Conservation (phyloP, 2,329 filamentous ascomycete species). For the Mariannaea sp. region DNA sequence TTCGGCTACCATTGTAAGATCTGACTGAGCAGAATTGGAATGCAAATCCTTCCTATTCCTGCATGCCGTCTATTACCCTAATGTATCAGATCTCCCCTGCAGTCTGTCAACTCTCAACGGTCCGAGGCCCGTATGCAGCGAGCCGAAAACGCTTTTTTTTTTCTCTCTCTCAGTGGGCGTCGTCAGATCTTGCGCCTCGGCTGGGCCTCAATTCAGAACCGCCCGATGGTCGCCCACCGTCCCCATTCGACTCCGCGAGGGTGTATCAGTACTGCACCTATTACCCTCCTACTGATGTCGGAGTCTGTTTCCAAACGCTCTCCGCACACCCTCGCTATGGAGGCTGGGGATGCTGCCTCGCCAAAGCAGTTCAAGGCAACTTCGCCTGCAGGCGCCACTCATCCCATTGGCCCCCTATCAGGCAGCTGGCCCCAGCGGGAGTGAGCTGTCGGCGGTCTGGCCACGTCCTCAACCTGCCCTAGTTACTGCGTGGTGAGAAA, state of each 20-base stretch:
- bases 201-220: conserved; percentile 15
- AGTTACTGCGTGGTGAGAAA: conserved; percentile 4
- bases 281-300: not conserved
- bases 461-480: conserved; percentile 1
- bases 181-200: conserved; percentile 15
- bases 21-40: conserved; percentile 23
- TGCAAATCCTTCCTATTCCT: conserved; percentile 31
- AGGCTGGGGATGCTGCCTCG: conserved; percentile 3
- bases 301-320: conserved; percentile 1
- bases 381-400: conserved; percentile 17
- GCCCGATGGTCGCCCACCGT: conserved; percentile 18
- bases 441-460: conserved; percentile 13
- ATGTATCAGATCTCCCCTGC: conserved; percentile 31
- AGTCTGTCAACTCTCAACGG: conserved; percentile 35
- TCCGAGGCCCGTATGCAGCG: conserved; percentile 30
- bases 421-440: conserved; percentile 3
- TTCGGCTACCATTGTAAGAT: conserved; percentile 22
- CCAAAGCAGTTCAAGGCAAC: conserved; percentile 3
- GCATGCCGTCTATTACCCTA: conserved; percentile 16
- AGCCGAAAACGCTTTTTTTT: conserved; percentile 25
- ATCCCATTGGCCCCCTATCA: conserved; percentile 13
- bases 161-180: not conserved
- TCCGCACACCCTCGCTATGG: not conserved
- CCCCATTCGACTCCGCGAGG: not conserved
- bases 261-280: not conserved